Conservation (phyloP, 2,329 filamentous ascomycete genomes). For the Fusarium mundagurra region DNA sequence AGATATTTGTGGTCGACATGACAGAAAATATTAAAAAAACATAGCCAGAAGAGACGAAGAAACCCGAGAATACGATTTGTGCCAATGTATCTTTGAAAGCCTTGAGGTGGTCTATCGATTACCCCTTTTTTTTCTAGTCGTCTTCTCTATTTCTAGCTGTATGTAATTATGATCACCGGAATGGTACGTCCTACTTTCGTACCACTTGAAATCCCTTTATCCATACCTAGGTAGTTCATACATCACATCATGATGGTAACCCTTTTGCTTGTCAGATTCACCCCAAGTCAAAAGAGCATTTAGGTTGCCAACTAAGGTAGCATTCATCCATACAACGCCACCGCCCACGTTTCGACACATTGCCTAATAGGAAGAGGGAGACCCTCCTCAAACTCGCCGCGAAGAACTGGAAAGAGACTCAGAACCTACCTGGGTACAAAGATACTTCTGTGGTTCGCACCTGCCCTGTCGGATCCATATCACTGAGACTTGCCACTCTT, state of each 20-base stretch:
- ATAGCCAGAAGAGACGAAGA: background rate
- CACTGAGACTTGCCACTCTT: slow-evolving; percentile 47
- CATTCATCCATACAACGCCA: background rate
- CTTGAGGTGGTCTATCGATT: background rate
- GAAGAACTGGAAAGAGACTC: too few species aligned
- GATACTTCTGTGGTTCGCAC: too few species aligned
- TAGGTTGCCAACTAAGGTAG: too few species aligned
- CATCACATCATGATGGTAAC: background rate
- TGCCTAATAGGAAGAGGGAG: too few species aligned
- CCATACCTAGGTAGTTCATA: background rate
- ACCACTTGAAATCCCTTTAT: background rate
- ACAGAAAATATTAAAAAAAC: too few species aligned
- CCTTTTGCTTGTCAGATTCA: background rate
- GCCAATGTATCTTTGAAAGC: background rate
- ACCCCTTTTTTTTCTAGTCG: background rate
- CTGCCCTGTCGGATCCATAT: background rate
- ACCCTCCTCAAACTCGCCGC: too few species aligned
- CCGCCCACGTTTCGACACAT: background rate
- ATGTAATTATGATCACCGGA: background rate
- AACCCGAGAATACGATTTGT: too few species aligned
- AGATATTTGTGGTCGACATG: background rate
- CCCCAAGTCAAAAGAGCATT: background rate
- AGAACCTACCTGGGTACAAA: too few species aligned
- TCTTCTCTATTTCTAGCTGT: background rate
- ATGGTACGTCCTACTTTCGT: background rate